Base-by-base conservation (phyloP, 805 yeast genomes). In the Wickerhamomyces tratensis region DNA sequence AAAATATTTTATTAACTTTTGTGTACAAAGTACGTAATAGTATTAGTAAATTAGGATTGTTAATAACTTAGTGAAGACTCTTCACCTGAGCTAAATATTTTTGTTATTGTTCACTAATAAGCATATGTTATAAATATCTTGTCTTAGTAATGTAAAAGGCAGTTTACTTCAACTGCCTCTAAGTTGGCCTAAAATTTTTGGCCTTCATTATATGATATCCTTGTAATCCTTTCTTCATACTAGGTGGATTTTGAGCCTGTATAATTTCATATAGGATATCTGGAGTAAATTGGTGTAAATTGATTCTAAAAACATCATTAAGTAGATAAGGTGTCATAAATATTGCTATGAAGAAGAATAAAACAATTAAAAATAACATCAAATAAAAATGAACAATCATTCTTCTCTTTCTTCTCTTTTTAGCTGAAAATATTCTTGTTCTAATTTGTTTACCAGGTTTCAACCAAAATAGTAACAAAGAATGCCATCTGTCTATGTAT, bases 401-500 rank as follows among this genome's bases (percentile, higher is more conserved):
- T 38, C 69, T 59, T 36, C 69, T 61, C 46, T 61, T 63, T 41
- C 69, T 55, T 46, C 65, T 64, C 43, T 73, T 68, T 44, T 61
- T 69, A 15, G 66, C 59, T 2, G 76, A 62, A 7, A 73, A 59
- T 2, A 74, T 61, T 25, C 67, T 68, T 5, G 75, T 70, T 8
- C 76, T 63, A 2, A 76, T 54, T 50, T 76, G 80, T 36, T 64
- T 62, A 5, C 57, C 63, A 1, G 81, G 79, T 41, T 67, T 70
- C 38, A 78, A 58, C 86, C 86, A 79, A 46, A 79, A 68, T 35
- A 79, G 56, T 67, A 79, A 63, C 51, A 72, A 54, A 0, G 82
- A 72, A 52, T 79, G 86, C 71, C 77, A 71, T 39, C 65, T 68
- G 49, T 76, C 77, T 39, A 76, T 65, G 48, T 69, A 76, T 1